Evolutionary conservation across 352 stramenopile genomes (phyloP).

Genomic region (Globisporangium nagaii): DNA sequence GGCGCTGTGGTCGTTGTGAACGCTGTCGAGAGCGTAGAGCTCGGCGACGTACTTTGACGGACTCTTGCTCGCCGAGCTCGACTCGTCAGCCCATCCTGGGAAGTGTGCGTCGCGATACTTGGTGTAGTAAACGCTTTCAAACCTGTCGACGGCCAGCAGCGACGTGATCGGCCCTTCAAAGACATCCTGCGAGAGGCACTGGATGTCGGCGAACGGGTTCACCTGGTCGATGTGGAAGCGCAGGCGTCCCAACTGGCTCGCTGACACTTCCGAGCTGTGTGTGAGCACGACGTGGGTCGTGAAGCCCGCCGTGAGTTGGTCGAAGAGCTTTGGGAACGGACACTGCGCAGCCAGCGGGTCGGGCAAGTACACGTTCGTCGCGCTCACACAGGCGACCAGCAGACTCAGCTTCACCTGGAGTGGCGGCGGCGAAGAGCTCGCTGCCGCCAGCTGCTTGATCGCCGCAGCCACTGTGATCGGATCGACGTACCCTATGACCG

Average conservation of each 20-base stretch:
- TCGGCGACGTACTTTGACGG: slow-evolving; percentile 25
- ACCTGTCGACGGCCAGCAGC: slow-evolving; percentile 48
- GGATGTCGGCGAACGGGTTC: slow-evolving; percentile 70
- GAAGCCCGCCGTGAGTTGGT: slow-evolving; percentile 61
- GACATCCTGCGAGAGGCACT: slow-evolving; percentile 51
- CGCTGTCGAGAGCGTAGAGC: too few relatives aligned
- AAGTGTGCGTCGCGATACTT: slow-evolving; percentile 45
- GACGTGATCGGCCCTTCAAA: slow-evolving; percentile 58
- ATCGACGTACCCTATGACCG: slow-evolving; percentile 53
- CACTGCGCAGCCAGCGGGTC: slow-evolving; percentile 27
- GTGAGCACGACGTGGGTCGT: slow-evolving; percentile 61
- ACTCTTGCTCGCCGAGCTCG: too few relatives aligned
- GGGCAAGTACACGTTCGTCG: slow-evolving; percentile 48
- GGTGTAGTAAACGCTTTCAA: slow-evolving; percentile 53
- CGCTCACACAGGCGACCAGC: slow-evolving; percentile 45
- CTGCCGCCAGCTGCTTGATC: slow-evolving; percentile 25
- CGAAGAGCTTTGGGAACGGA: slow-evolving; percentile 58
- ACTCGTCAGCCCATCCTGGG: slow-evolving; percentile 29
- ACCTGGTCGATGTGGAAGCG: slow-evolving; percentile 58
- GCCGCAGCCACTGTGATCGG: slow-evolving; percentile 35
- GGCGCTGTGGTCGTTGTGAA: too few relatives aligned
- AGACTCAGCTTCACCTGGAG: slow-evolving; percentile 38
- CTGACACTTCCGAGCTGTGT: slow-evolving; percentile 36
- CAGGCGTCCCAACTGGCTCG: slow-evolving; percentile 35
- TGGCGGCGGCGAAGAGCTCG: neutral